Percentiles rank a stretch among this genome's conserved stretches.
phyloP scores from a whole-genome alignment of 345 rosid species.

The Conringia planisiliqua region DNA sequence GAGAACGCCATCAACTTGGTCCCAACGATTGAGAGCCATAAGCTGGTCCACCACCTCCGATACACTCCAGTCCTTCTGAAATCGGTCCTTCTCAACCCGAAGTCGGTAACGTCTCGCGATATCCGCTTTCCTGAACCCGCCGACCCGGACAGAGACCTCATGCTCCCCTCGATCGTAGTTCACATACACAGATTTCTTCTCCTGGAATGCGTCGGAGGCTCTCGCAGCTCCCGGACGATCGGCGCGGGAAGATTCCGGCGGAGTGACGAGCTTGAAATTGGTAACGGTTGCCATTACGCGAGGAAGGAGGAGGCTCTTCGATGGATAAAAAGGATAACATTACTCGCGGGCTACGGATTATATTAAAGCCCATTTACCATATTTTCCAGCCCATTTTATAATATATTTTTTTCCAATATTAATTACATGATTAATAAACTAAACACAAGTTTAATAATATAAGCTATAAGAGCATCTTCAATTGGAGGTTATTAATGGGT shows the following conservation, averaged over 20 bases:
- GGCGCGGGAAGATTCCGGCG: constrained; percentile 25
- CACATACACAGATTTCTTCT: constrained; percentile 53
- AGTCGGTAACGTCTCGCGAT: constrained; percentile 59
- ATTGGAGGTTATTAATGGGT: too few relatives aligned
- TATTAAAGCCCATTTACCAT: constrained; percentile 1
- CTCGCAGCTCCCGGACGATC: constrained; percentile 10
- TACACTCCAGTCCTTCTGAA: constrained; percentile 87
- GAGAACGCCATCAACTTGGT: constrained; percentile 54
- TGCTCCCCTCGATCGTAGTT: constrained; percentile 79
- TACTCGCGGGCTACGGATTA: background rate
- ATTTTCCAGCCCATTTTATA: background rate
- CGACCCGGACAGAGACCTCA: constrained; percentile 52
- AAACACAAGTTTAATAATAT: too few relatives aligned
- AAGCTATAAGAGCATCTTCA: too few relatives aligned
- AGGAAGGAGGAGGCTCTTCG: background rate
- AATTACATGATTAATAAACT: too few relatives aligned
- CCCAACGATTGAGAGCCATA: constrained; percentile 52
- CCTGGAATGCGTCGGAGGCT: constrained; percentile 41
- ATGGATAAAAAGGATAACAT: constrained; percentile 3
- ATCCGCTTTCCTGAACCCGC: constrained; percentile 63
- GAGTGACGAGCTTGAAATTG: constrained; percentile 7
- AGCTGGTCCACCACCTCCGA: constrained; percentile 62
- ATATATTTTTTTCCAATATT: too few relatives aligned
- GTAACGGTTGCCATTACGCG: constrained; percentile 31
- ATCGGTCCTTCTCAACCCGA: constrained; percentile 57